Base-by-base conservation (phyloP, 768 basidiomycete species). In the Macrolepiota albuminosa region DNA sequence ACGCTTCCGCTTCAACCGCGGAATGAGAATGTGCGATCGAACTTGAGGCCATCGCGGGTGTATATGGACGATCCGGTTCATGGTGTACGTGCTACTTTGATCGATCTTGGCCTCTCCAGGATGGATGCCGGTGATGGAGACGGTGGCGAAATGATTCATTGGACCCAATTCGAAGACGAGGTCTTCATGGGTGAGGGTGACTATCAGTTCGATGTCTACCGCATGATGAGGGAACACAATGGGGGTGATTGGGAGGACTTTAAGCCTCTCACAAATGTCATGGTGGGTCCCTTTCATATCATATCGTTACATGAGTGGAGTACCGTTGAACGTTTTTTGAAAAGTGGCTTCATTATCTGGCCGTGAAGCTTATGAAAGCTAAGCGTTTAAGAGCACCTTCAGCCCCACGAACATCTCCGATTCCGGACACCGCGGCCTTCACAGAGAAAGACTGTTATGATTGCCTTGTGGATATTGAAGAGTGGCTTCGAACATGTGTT, bases 181-280 rank as follows among this genome's bases (percentile, higher is more conserved):
- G 82, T 95, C 26, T 98, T 98, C 66, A 88, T 93, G 75, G 96
- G 96, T 34, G 85, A 91, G 77, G 96, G 93, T 10, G 92, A 94
- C 70, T 91, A 92, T 67, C 97, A 98, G 71, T 98, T 93, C 71
- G 94, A 98, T 68, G 79, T 98, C 4, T 99, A 99, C 68, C 84
- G 96, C 46, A 83, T 88, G 74, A 98, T 98, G 93, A 78, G 79
- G 52, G 75, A 77, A 34, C 74, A 85, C 62, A 85, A 83, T 49
- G 74, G 78, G 6, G 76, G 76, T 39, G 70, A 77, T 45, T 99
- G 97, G 97, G 81, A 84, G 64, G 80, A 72, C 10, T 97, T 86
- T 70, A 80, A 84, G 58, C 93, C 93, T 1, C 72, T 89, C 18
- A 95, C 93, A 10, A 98, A 98, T 69, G 85, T 97, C 40, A 85